A percentile compares a stretch with the other conserved stretches of the same genome.
phyloP scores from a whole-genome alignment of 2,329 filamentous ascomycete species.

The Apiospora kogelbergensis region DNA sequence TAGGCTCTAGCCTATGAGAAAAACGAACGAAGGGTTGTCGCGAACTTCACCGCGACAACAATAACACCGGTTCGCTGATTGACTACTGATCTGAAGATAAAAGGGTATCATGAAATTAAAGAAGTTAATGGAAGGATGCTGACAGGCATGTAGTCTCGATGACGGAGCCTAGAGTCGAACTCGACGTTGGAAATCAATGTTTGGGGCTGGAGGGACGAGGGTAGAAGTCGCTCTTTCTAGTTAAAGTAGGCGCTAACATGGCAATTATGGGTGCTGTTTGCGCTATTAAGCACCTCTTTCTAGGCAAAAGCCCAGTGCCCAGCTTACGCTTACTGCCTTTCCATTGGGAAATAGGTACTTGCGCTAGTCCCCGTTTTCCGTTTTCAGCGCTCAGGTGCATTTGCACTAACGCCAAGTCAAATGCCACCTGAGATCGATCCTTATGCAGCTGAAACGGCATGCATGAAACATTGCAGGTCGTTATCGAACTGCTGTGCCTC shows the following conservation, averaged over 20 bases:
- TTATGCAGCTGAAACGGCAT: background rate
- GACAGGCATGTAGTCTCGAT: background rate
- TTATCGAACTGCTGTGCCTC: background rate
- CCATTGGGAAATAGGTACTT: background rate
- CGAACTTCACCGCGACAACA: background rate
- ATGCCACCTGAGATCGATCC: background rate
- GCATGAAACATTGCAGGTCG: background rate
- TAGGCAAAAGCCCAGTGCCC: too few relatives aligned
- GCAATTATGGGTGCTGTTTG: too few relatives aligned
- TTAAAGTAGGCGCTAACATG: too few relatives aligned
- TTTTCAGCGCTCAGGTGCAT: background rate
- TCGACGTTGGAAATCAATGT: background rate
- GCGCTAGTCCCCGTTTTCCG: background rate
- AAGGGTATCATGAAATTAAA: background rate
- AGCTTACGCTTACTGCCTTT: too few relatives aligned
- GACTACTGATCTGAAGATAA: background rate
- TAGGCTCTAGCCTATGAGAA: constrained; percentile 7
- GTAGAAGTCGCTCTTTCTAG: too few relatives aligned
- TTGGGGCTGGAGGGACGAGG: background rate
- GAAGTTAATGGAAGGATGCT: background rate
- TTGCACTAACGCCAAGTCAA: background rate
- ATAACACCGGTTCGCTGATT: background rate
- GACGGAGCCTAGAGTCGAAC: background rate
- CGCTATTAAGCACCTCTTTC: too few relatives aligned
- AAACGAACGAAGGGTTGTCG: background rate